Evolutionary conservation across 345 rosid species (phyloP).

Genomic region (Lumnitzera littorea): DNA sequence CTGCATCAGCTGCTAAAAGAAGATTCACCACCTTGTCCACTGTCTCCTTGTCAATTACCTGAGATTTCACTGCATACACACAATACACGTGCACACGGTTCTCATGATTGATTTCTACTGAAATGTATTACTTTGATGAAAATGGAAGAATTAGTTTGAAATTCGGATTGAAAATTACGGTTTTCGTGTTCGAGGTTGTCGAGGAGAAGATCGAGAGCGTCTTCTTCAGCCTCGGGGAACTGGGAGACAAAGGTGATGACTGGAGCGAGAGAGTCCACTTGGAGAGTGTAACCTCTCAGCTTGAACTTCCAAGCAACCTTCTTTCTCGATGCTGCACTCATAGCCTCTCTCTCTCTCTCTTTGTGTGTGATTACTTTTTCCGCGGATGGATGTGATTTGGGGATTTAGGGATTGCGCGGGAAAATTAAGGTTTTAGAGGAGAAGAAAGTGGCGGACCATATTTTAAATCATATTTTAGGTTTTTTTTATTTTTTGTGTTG

Average conservation of each 20-base stretch:
- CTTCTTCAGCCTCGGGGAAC: conserved; percentile 59
- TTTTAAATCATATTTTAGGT: too few species aligned
- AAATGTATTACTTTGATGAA: not conserved
- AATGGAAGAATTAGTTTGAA: not conserved
- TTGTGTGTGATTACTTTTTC: too few species aligned
- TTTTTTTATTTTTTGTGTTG: too few species aligned
- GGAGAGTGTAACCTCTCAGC: conserved; percentile 66
- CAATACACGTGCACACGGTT: not conserved
- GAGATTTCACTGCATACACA: conserved; percentile 40
- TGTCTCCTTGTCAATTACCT: conserved; percentile 59
- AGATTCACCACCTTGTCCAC: conserved; percentile 41
- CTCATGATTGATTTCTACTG: not conserved
- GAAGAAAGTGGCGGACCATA: too few species aligned
- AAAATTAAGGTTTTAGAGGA: not conserved
- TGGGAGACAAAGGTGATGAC: conserved; percentile 50
- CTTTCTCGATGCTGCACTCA: conserved; percentile 44
- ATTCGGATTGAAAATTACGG: conserved; percentile 10
- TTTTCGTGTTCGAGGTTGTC: conserved; percentile 61
- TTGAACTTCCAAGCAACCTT: conserved; percentile 67
- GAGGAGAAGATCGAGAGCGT: conserved; percentile 73
- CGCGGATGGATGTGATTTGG: not conserved
- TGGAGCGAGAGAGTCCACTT: conserved; percentile 64
- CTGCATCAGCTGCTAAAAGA: conserved; percentile 63
- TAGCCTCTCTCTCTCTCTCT: conserved; percentile 11
- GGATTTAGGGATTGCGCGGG: conserved; percentile 6